Percentiles rank a stretch among this genome's conserved stretches.
Evolutionary conservation across 2,329 filamentous ascomycete genomes (phyloP).

Genomic region (Fonsecaea pedrosoi): DNA sequence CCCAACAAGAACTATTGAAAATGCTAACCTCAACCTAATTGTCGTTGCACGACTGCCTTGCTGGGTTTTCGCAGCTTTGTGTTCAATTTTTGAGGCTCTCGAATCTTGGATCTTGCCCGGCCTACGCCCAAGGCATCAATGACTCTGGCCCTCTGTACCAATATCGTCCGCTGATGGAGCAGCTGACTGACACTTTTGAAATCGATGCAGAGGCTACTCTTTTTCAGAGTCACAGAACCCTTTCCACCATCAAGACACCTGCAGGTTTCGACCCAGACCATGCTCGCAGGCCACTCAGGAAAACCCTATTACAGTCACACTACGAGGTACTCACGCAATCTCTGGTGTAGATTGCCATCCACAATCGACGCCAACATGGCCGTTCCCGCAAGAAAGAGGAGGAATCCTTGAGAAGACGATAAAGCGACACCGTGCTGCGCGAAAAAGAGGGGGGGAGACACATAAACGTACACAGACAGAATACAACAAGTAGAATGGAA

Average conservation of each 20-base stretch:
- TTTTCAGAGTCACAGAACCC: background rate
- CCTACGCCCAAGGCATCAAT: background rate
- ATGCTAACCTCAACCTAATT: background rate
- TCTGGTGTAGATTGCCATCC: background rate
- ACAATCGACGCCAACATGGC: background rate
- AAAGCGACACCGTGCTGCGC: background rate
- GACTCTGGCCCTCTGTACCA: background rate
- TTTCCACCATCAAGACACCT: background rate
- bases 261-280: background rate
- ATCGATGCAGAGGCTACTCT: background rate
- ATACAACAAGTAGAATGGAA: background rate
- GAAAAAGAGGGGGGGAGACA: background rate
- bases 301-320: background rate
- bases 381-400: background rate
- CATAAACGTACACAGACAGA: background rate
- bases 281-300: background rate
- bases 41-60: background rate
- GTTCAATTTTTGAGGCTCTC: background rate
- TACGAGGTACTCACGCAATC: background rate
- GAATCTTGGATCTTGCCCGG: background rate
- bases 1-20: background rate
- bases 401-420: background rate
- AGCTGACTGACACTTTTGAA: background rate
- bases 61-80: background rate
- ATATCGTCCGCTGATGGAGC: background rate